A percentile compares a stretch with the other conserved stretches of the same genome.
phyloP scores from a whole-genome alignment of 306 rosid species.

The Biancaea sappan region DNA sequence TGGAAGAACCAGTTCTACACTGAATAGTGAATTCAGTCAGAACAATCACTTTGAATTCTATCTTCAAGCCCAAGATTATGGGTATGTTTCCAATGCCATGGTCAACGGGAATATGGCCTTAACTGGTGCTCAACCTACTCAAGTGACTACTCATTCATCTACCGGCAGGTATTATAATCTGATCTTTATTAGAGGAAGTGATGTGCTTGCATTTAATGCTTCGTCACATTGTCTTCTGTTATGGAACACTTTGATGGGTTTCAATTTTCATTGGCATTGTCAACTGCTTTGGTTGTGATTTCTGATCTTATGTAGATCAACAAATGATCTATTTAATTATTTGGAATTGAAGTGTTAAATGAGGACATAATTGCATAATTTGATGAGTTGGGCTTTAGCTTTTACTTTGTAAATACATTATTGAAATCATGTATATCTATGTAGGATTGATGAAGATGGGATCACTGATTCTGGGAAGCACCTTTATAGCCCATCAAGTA shows the following conservation, averaged over 20 bases:
- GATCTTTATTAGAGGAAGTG: constrained; percentile 15
- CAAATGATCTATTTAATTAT: constrained; percentile 16
- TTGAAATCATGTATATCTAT: constrained; percentile 32
- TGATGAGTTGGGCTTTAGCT: neutral
- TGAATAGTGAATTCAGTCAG: constrained; percentile 48
- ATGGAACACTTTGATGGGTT: neutral
- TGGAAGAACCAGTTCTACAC: constrained; percentile 50
- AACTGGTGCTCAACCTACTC: constrained; percentile 58
- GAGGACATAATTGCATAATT: constrained; percentile 2
- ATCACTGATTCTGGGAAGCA: constrained; percentile 70
- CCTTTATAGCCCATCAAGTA: constrained; percentile 69
- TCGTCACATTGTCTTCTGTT: constrained; percentile 1
- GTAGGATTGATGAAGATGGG: constrained; percentile 88
- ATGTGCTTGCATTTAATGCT: constrained; percentile 5
- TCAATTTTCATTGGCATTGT: constrained; percentile 19
- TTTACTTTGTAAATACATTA: neutral
- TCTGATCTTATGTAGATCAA: constrained; percentile 17
- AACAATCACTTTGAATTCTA: constrained; percentile 49
- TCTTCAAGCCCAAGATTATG: constrained; percentile 53
- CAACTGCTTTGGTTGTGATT: constrained; percentile 4
- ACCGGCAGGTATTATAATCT: constrained; percentile 56
- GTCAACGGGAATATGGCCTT: constrained; percentile 49
- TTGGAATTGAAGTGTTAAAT: neutral
- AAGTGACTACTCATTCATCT: constrained; percentile 48
- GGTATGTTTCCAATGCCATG: constrained; percentile 51